Conservation (phyloP, 345 rosid genomes). For the Garcia nutans region DNA sequence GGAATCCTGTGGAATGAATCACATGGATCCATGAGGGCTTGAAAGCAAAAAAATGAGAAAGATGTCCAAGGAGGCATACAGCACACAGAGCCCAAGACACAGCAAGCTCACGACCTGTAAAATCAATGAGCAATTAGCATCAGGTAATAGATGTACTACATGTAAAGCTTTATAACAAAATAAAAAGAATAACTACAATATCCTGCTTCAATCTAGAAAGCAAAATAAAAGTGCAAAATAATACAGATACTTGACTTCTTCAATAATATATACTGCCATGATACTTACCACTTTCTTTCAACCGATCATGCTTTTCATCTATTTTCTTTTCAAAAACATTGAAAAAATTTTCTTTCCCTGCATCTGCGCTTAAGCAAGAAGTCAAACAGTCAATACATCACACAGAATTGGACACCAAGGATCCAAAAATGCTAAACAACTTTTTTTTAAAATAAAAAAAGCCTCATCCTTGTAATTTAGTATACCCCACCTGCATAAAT, state of each 20-base stretch:
- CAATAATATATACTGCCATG: constrained; percentile 6
- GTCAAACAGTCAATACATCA: constrained; percentile 23
- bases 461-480: background rate
- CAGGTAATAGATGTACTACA: background rate
- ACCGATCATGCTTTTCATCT: constrained; percentile 69
- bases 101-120: constrained; percentile 80
- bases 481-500: background rate
- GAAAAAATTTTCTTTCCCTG: constrained; percentile 60
- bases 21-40: constrained; percentile 78
- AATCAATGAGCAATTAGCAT: constrained; percentile 19
- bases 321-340: constrained; percentile 75
- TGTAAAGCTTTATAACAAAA: background rate
- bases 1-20: constrained; percentile 88
- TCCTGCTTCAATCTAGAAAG: background rate
- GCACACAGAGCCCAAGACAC: constrained; percentile 98
- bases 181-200: background rate
- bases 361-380: constrained; percentile 52
- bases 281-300: constrained; percentile 72
- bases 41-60: constrained; percentile 65
- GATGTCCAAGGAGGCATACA: constrained; percentile 92
- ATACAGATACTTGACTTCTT: background rate
- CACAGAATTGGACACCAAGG: background rate
- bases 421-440: constrained; percentile 2
- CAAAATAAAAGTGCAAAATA: background rate
- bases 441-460: background rate